Evolutionary conservation across 75 land plant genomes (phyloP).

Genomic region (Cunninghamia lanceolata): DNA sequence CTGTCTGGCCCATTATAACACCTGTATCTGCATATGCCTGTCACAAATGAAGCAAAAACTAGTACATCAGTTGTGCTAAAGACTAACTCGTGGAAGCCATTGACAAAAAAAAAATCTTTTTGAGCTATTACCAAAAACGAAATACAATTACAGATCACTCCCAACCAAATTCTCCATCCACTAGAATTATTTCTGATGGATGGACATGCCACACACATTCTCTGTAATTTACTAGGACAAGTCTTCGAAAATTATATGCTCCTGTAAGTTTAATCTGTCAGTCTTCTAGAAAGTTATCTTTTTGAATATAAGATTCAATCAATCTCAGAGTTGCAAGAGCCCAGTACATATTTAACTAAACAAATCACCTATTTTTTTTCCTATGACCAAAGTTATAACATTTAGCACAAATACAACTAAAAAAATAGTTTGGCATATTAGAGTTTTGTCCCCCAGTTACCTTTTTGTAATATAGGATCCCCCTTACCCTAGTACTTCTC

Average conservation of each 20-base stretch:
- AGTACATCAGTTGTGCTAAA: not conserved
- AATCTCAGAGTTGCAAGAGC: not conserved
- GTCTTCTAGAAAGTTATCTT: not conserved
- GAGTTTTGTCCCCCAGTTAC: not conserved
- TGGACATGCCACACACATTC: not conserved
- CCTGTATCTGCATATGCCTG: conserved; percentile 54
- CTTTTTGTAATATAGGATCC: not conserved
- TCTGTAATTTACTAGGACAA: not conserved
- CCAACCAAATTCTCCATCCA: not conserved
- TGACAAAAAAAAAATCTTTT: not conserved
- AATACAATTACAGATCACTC: not conserved
- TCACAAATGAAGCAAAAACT: conserved; percentile 1
- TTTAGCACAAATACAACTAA: not conserved
- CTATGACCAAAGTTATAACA: not conserved
- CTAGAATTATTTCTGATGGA: not conserved
- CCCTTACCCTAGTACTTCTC: not conserved
- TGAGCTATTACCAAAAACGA: not conserved
- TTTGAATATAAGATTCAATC: not conserved
- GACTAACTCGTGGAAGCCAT: not conserved
- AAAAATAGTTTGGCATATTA: not conserved
- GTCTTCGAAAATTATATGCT: not conserved
- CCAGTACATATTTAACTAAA: not conserved
- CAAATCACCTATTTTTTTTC: not conserved
- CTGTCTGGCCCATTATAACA: conserved; percentile 50
- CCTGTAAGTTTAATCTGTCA: not conserved